These are phyloP conservation scores for Stachybotrys chlorohalonatus DNA, from an alignment of 2,329 filamentous ascomycete genomes.

Conservation along the genomic window DNA sequence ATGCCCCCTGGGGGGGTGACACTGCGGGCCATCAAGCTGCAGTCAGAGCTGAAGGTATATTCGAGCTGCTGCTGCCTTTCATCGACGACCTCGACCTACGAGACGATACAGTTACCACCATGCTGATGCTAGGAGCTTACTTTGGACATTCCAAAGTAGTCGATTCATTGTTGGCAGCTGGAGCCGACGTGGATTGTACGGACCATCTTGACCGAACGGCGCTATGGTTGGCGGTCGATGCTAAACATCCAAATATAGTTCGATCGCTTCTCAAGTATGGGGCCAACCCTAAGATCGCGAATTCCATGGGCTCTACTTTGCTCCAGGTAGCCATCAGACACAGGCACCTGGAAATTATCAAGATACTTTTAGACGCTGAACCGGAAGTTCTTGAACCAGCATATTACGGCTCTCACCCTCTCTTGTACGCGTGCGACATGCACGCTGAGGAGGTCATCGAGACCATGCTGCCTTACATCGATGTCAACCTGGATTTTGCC, in stretches of 20 bases:
- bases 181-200: slow-evolving; percentile 6
- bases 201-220: slow-evolving; percentile 8
- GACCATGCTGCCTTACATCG: slow-evolving; percentile 5
- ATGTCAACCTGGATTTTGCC: slow-evolving; percentile 6
- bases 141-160: slow-evolving; percentile 5
- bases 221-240: slow-evolving; percentile 6
- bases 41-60: slow-evolving; percentile 4
- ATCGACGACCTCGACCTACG: slow-evolving; percentile 5
- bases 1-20: slow-evolving; percentile 8
- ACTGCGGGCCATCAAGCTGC: slow-evolving; percentile 9
- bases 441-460: slow-evolving; percentile 5
- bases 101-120: slow-evolving; percentile 7
- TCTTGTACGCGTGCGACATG: slow-evolving; percentile 6
- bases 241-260: slow-evolving; percentile 5
- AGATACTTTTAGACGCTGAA: slow-evolving; percentile 6
- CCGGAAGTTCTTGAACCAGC: slow-evolving; percentile 4
- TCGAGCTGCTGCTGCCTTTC: slow-evolving; percentile 9
- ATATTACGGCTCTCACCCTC: slow-evolving; percentile 5
- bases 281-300: slow-evolving; percentile 6
- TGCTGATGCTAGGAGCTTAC: slow-evolving; percentile 7
- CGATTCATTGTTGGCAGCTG: slow-evolving; percentile 6
- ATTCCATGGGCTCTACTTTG: slow-evolving; percentile 1
- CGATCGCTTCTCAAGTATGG: slow-evolving; percentile 7
- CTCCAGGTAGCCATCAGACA: slow-evolving; percentile 2
- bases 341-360: slow-evolving; percentile 5